Evolutionary conservation across 495 filamentous ascomycete genomes (phyloP).

Genomic region (Margaritispora aquatica): DNA sequence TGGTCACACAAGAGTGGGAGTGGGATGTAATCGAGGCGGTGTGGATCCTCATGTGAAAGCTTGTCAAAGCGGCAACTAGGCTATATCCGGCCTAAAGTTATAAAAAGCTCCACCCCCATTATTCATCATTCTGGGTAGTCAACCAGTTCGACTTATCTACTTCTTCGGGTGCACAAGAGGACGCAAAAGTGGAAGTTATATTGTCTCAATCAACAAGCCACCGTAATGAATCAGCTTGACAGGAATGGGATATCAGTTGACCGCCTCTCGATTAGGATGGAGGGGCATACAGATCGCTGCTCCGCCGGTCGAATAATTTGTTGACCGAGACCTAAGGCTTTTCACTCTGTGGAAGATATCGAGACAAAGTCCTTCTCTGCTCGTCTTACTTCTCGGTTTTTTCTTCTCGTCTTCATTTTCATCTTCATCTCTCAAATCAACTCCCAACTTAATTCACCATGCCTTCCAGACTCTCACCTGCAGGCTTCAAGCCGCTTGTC

Average conservation of each 20-base stretch:
- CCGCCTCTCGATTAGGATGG: neutral
- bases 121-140: too few species aligned
- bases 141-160: neutral
- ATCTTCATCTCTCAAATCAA: neutral
- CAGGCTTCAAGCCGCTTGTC: slow-evolving; percentile 10
- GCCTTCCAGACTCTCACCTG: slow-evolving; percentile 4
- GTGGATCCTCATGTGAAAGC: neutral
- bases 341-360: neutral
- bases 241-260: neutral
- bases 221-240: neutral
- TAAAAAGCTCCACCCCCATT: neutral
- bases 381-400: neutral
- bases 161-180: neutral
- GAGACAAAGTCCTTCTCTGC: neutral
- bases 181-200: neutral
- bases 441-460: slow-evolving; percentile 1
- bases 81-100: neutral
- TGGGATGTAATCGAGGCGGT: neutral
- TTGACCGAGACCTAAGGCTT: neutral
- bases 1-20: slow-evolving; percentile 1
- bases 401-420: neutral
- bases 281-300: neutral
- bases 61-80: neutral
- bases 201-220: neutral
- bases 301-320: neutral